Conservation (phyloP, 148 eudicot genomes). For the Rhododendron kiyosumense region DNA sequence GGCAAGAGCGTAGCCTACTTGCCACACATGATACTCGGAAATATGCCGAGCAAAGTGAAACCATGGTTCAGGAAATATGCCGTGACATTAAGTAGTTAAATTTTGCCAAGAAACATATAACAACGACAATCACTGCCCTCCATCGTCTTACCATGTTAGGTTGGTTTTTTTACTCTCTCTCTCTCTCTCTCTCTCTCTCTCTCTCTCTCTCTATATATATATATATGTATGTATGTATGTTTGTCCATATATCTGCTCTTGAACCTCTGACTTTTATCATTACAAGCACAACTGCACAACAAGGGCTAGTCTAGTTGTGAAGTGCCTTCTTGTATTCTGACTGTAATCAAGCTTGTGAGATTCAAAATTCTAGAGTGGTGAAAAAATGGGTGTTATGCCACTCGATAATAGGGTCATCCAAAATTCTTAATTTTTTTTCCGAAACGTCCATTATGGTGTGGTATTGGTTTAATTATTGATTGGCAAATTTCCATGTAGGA, state of each 20-base stretch:
- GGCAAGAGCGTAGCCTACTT: too few species aligned
- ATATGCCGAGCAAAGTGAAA: constrained; percentile 99
- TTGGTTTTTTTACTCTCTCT: constrained; percentile 19
- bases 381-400: not conserved
- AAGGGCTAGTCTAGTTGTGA: not conserved
- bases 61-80: constrained; percentile 99
- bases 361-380: not conserved
- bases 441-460: not conserved
- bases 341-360: not conserved
- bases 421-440: not conserved
- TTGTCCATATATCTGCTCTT: not conserved
- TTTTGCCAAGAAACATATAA: constrained; percentile 96
- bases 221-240: too few species aligned
- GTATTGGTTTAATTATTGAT: not conserved
- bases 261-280: not conserved
- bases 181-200: not conserved
- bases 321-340: not conserved
- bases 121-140: constrained; percentile 95
- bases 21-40: too few species aligned
- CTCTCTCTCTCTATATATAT: too few species aligned
- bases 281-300: not conserved
- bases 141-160: constrained; percentile 99
- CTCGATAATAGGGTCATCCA: not conserved
- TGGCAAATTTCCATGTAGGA: not conserved
- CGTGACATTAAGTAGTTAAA: constrained; percentile 97